Evolutionary conservation across 2,329 filamentous ascomycete species (phyloP).

Genomic region (Trichoderma simmonsii): DNA sequence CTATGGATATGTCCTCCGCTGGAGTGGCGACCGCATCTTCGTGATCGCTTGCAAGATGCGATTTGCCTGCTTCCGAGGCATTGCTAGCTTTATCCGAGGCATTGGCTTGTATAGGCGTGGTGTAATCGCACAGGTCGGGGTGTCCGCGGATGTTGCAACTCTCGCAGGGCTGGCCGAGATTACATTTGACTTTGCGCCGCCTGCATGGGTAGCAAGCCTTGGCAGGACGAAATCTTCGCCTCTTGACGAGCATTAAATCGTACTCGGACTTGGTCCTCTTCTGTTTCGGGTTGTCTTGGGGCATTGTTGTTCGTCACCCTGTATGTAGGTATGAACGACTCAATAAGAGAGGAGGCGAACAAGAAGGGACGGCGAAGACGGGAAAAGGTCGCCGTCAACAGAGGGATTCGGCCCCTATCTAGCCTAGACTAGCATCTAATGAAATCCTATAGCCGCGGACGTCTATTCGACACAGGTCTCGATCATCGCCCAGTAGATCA

Average conservation of each 20-base stretch:
- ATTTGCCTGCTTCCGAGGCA: neutral
- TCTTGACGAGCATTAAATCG: neutral
- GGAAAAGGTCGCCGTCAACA: neutral
- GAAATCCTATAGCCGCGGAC: neutral
- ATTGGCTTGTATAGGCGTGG: neutral
- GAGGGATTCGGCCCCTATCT: neutral
- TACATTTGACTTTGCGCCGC: slow-evolving; percentile 4
- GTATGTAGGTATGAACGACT: neutral
- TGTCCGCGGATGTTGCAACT: slow-evolving; percentile 1
- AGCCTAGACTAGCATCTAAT: neutral
- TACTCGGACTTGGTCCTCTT: neutral
- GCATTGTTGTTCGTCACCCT: neutral
- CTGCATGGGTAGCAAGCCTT: slow-evolving; percentile 5
- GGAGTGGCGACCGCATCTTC: neutral
- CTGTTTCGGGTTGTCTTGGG: neutral
- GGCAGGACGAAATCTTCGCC: neutral
- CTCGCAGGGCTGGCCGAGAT: neutral
- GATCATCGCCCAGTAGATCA: neutral
- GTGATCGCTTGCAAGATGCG: neutral
- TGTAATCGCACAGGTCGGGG: neutral
- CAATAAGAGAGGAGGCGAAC: neutral
- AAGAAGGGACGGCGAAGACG: neutral
- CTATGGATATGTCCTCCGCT: neutral
- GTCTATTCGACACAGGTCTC: neutral
- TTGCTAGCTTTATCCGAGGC: neutral